These are phyloP conservation scores for Mycena floridula DNA, from an alignment of 768 basidiomycete species.

Conservation along the genomic window DNA sequence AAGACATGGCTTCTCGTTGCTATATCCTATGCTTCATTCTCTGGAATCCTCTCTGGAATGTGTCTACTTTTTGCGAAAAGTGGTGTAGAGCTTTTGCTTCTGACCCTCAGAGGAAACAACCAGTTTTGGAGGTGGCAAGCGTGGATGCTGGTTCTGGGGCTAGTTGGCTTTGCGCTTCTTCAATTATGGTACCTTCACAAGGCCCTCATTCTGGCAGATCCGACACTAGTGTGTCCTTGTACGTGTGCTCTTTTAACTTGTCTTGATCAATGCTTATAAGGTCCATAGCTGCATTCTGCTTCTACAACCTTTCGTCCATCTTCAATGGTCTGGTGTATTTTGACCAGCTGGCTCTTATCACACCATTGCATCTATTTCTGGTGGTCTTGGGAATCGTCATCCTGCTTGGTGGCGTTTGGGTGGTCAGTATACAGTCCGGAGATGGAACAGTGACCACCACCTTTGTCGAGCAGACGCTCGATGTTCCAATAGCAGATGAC, in stretches of 20 bases:
- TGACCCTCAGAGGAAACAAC: slow-evolving; percentile 69
- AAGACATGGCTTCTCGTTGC: slow-evolving; percentile 62
- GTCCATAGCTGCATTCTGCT: slow-evolving; percentile 80
- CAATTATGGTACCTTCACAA: slow-evolving; percentile 86
- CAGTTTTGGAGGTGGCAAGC: slow-evolving; percentile 83
- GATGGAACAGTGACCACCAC: slow-evolving; percentile 40
- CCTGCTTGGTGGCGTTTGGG: slow-evolving; percentile 84
- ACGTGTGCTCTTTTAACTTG: slow-evolving; percentile 23
- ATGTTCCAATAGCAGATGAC: slow-evolving; percentile 13
- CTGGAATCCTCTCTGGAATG: slow-evolving; percentile 87
- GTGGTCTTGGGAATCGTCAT: slow-evolving; percentile 73
- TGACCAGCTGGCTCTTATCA: slow-evolving; percentile 72
- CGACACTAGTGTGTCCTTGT: slow-evolving; percentile 84
- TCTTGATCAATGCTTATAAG: slow-evolving; percentile 7
- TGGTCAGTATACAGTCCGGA: slow-evolving; percentile 73
- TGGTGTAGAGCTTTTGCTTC: slow-evolving; percentile 80
- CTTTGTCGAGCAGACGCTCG: slow-evolving; percentile 20
- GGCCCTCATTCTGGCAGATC: slow-evolving; percentile 73
- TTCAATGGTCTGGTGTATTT: slow-evolving; percentile 88
- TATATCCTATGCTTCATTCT: slow-evolving; percentile 80
- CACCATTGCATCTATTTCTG: slow-evolving; percentile 61
- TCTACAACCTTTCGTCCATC: slow-evolving; percentile 91
- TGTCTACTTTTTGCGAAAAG: slow-evolving; percentile 92
- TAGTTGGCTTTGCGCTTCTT: slow-evolving; percentile 68
- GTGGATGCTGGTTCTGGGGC: slow-evolving; percentile 72